Evolutionary conservation across 2,329 filamentous ascomycete genomes (phyloP), one percentile per base, ranked within the genome.

Genomic region (Exophiala spinifera): DNA sequence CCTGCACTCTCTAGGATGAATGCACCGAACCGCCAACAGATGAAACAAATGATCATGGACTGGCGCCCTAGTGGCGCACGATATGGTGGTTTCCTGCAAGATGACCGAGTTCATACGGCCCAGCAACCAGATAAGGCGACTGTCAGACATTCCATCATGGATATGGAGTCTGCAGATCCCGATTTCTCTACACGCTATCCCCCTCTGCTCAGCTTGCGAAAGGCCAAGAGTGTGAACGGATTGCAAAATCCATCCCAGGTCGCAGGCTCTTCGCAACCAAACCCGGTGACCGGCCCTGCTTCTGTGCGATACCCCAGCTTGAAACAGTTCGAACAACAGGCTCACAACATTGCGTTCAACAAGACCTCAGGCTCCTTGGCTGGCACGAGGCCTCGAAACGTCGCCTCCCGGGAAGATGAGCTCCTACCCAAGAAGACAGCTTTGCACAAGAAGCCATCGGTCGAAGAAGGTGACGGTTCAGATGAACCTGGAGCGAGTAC

Each of bases 161-260:
- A 72, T 53, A 57, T 65, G 37, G 60, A 65, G n/a, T 63, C 62
- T 49, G 63, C 65, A 21, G 67, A 69, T 19, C 43, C 65, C 28
- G 64, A 69, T 46, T 67, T 69, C 54, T 59, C 64, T 19, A 63
- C 66, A 44, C 69, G 63, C 21, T 71, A 70, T 55, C 70, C 70
- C 2, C 71, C 70, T 3, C 63, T 72, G 36, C 51, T 66, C 20
- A 64, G 67, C 15, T 39, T 63, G 14, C 49, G 58, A 31, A 56
- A 62, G 34, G 55, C 60, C 10, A 54, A 52, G 15, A 63, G 59
- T 42, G 47, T 60, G 15, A 49, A 44, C 46, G 49, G 47, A 13
- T 28, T 61, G 36, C 53, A 49, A n/a, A 34, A 46, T 13, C 51
- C 43, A 33, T 15, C 39, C 6, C 25, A 39, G 36, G 6, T 10